Evolutionary conservation across 2,329 filamentous ascomycete genomes (phyloP), one percentile per base, ranked within the genome.

Genomic region (Fusarium sp.): DNA sequence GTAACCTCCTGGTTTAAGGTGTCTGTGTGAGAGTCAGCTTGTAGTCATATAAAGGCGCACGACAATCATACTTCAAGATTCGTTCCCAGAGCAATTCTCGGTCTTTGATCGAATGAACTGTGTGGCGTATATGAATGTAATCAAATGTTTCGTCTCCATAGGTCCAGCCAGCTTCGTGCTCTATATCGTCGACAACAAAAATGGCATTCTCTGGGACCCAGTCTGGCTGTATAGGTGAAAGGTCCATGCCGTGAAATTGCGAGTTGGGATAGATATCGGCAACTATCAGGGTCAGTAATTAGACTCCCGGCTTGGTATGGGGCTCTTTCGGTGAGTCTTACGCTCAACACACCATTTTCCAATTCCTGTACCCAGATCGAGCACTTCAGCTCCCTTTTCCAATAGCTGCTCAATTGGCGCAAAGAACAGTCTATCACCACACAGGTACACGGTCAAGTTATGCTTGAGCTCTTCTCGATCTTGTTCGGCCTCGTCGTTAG

Each of bases 301-400:
- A 10, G 31, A 20, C 33, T 33, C 27, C 17, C 13, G 17, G 14
- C 4, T 22, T n/a, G 15, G 22, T 18, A 11, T 7, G 41, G 5
- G n/a, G 17, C 18, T n/a, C 25, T 36, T 2, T 45, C 9, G 29
- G 31, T 27, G 29, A 52, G 29, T 82, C 86, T 81, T 77, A 87
- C 86, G 76, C 68, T 87, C 83, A 49, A 86, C 81, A 47, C 83
- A 84, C 86, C 86, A 88, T 64, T 83, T 84, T 5, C 86, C 86
- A 14, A 85, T 87, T 15, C 86, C 86, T 9, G 86, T 87, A 83
- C 85, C 86, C 25, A 88, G 71, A 68, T 88, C 86, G 27, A 87
- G 80, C 6, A 87, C 83, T 52, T 83, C 78, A 0, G 77, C 84
- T 1, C 84, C 85, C 5, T 69, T 65, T 46, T 79, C 75, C 35